Conservation (phyloP, 2,329 filamentous ascomycete genomes). For the Colletotrichum phormii region DNA sequence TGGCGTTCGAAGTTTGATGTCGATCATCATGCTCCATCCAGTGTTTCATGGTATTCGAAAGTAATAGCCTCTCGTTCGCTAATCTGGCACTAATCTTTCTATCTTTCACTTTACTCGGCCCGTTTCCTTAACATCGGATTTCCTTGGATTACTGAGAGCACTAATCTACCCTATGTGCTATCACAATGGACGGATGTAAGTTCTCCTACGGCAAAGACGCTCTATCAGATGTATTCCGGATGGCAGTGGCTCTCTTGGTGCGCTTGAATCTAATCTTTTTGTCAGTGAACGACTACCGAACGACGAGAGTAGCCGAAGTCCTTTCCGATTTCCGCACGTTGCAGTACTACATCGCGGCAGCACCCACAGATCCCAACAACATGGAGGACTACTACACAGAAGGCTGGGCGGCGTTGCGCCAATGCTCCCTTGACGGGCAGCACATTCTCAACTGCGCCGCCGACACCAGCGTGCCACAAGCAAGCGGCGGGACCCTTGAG, state of each 20-base stretch:
- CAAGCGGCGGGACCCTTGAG: conserved; percentile 66
- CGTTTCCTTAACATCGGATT: neutral
- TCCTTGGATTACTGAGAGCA: neutral
- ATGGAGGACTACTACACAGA: conserved; percentile 72
- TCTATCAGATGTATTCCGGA: neutral
- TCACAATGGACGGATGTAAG: conserved; percentile 37
- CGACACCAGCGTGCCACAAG: conserved; percentile 68
- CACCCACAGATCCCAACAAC: conserved; percentile 64
- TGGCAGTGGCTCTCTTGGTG: neutral
- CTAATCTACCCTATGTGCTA: neutral
- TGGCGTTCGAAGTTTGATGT: conserved; percentile 7
- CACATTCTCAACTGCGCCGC: conserved; percentile 74
- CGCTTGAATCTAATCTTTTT: neutral
- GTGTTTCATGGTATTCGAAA: neutral
- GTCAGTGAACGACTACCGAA: conserved; percentile 70
- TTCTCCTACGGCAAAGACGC: neutral
- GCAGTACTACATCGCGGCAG: conserved; percentile 71
- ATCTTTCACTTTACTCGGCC: neutral
- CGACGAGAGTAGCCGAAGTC: conserved; percentile 70
- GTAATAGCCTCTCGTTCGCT: neutral
- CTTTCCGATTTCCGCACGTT: conserved; percentile 71
- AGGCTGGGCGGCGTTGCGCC: conserved; percentile 71
- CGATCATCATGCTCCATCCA: neutral
- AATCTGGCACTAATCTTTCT: neutral
- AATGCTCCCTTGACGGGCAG: conserved; percentile 72